Evolutionary conservation across 2,329 filamentous ascomycete genomes (phyloP), one percentile per base, ranked within the genome.

Genomic region (Ustilaginoidea virens): DNA sequence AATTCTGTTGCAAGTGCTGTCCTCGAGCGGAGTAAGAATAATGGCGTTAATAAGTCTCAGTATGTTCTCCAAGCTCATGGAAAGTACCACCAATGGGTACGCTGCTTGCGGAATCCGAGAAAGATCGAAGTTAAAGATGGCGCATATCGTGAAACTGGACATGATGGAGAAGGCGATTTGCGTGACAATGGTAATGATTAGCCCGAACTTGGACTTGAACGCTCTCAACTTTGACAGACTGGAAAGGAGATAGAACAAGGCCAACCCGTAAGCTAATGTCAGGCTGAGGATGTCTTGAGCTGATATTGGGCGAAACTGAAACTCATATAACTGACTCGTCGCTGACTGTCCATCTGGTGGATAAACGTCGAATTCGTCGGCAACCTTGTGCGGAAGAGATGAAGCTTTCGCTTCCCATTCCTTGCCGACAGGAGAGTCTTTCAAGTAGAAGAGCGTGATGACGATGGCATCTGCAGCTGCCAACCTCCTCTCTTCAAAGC

Each of bases 141-240:
- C 78, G 44, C 80, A 86, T 21, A 87, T 61, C 1, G 80, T 83
- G 43, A 87, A 81, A 49, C 79, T 85, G 4, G 79, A 80, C 52
- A 81, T 63, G 41, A 85, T 74, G 11, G 79, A 80, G 19, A 80
- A 67, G 3, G 67, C 56, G 38, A 80, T 74, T 53, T 87, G 80
- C 0, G 63, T 66, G 34, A 77, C 56, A 25, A 83, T 73, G 1
- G 80, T 78, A 17, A 79, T 51, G 27, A 82, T 73, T 29, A 87
- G 57, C 18, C 80, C 80, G 23, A 79, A 53, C 43, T 73, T 73
- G 22, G 79, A 85, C 49, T 83, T 85, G 44, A 87, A 69, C 11
- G 80, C 79, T 32, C 71, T 67, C 20, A 86, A 53, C 41, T 77
- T 77, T 26, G 72, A 70, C 34, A 87, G 55, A 37, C 68, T 79